These are phyloP conservation scores for Cryptococcus sp. DNA, from an alignment of 1,284 basidiomycete genomes.

Conservation along the genomic window DNA sequence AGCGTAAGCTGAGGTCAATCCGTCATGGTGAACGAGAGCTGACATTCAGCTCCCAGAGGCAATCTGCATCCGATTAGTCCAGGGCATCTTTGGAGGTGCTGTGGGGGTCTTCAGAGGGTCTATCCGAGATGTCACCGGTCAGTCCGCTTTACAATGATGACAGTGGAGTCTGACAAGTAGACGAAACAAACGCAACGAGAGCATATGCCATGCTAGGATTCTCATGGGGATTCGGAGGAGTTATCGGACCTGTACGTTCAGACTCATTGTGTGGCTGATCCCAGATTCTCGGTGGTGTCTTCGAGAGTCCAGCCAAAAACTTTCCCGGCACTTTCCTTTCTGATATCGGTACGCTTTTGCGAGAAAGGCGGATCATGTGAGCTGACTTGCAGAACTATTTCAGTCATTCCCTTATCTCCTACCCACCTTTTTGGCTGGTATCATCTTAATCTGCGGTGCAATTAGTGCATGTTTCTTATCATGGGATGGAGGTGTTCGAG, in stretches of 20 bases:
- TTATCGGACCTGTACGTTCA: slow-evolving; percentile 40
- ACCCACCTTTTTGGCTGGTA: slow-evolving; percentile 73
- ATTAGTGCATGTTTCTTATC: slow-evolving; percentile 83
- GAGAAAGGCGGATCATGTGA: slow-evolving; percentile 6
- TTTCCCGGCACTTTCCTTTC: slow-evolving; percentile 69
- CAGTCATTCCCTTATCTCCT: slow-evolving; percentile 83
- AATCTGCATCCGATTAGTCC: slow-evolving; percentile 79
- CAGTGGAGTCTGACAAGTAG: slow-evolving; percentile 4
- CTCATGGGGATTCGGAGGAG: slow-evolving; percentile 91
- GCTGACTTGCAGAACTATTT: slow-evolving; percentile 48
- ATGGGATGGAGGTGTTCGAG: slow-evolving; percentile 80
- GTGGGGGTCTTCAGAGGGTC: slow-evolving; percentile 81
- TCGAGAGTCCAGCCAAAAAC: slow-evolving; percentile 79
- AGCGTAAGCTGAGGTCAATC: slow-evolving; percentile 43
- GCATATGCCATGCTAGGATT: slow-evolving; percentile 93
- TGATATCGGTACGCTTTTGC: slow-evolving; percentile 44
- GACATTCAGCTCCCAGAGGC: slow-evolving; percentile 62
- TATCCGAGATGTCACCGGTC: slow-evolving; percentile 80
- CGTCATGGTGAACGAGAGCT: not conserved
- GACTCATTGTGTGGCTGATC: not conserved
- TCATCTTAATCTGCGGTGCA: slow-evolving; percentile 71
- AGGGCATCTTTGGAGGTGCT: slow-evolving; percentile 92
- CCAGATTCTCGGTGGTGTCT: slow-evolving; percentile 72
- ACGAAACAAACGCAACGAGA: slow-evolving; percentile 76
- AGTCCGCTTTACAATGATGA: not conserved